Evolutionary conservation across 345 rosid genomes (phyloP), one percentile per base, ranked within the genome.

Genomic region (Cardamine resedifolia): DNA sequence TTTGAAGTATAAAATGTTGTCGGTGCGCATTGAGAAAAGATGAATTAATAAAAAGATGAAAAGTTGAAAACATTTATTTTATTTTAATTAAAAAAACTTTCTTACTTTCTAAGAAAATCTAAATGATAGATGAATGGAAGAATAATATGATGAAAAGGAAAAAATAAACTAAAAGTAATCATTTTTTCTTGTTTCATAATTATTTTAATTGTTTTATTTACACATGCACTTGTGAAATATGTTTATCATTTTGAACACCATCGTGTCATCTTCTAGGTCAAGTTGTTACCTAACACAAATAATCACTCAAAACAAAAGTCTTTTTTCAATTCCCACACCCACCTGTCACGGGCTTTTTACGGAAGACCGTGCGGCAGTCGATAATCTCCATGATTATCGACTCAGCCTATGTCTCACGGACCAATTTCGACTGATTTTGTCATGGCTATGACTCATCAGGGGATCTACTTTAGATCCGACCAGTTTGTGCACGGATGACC

Each of bases 241-340:
- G 79, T 53, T 77, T 49, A 31, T 28, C 67, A 70, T 47, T 70
- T 76, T 58, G 56, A 57, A 61, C 56, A 64, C 45, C 70, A 68
- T 60, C 63, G 69, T 75, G 74, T 61, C 76, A 64, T 70, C 71
- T 57, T 77, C 59, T 76, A 70, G 72, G 80, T 71, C 76, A 64
- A 64, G 80, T 72, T 77, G 64, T 71, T 64, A 70, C 63, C 72
- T 72, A 77, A 70, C 80, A 77, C 80, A 77, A 57, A 56, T 53
- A 57, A 70, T 64, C 80, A 77, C 80, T 65, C 28, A 47, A 70
- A 76, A 62, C 75, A 76, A 76, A 76, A 69, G 60, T 69, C 66
- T 70, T 76, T 71, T 76, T 76, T 76, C 63, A 65, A 47, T 36
- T 57, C 51, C 24, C 72, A 34, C 71, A 47, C 64, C 30, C 31